A percentile compares a stretch with the other conserved stretches of the same genome.
phyloP scores from a whole-genome alignment of 2,329 filamentous ascomycete species.

The Fusarium oxysporum region DNA sequence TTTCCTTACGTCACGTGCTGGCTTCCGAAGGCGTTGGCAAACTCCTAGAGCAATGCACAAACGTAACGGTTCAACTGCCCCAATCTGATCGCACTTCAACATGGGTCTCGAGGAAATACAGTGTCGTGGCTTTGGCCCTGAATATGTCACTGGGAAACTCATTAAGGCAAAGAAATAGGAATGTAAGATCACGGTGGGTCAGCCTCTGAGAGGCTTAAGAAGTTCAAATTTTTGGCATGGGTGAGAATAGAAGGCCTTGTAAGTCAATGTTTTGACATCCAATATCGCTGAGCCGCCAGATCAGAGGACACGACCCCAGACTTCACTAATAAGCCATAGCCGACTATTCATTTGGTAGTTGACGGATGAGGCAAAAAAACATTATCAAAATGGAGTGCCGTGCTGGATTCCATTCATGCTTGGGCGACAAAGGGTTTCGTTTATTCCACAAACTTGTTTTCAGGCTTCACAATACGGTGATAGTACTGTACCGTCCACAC shows the following conservation, averaged over 20 bases:
- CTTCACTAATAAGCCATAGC: not conserved
- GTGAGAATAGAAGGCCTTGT: not conserved
- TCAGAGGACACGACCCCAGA: not conserved
- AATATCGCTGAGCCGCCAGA: not conserved
- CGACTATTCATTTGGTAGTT: not conserved
- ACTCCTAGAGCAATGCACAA: not conserved
- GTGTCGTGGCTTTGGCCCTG: not conserved
- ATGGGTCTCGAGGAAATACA: not conserved
- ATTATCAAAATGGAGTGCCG: not conserved
- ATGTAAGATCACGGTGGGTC: not conserved
- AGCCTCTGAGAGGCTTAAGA: not conserved
- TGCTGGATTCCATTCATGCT: not conserved
- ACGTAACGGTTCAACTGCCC: not conserved
- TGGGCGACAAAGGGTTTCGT: not conserved
- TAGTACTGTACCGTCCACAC: not conserved
- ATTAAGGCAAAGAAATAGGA: constrained; percentile 2
- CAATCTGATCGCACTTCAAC: not conserved
- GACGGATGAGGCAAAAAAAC: not conserved
- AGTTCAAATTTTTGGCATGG: not conserved
- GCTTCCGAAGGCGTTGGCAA: not conserved
- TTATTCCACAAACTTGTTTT: not conserved
- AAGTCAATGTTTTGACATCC: not conserved
- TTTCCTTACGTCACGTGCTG: not conserved
- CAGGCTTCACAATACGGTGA: not conserved
- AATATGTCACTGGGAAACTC: not conserved